These are phyloP conservation scores for Aspergillus eucalypticola DNA, from an alignment of 2,329 filamentous ascomycete genomes.

Conservation along the genomic window DNA sequence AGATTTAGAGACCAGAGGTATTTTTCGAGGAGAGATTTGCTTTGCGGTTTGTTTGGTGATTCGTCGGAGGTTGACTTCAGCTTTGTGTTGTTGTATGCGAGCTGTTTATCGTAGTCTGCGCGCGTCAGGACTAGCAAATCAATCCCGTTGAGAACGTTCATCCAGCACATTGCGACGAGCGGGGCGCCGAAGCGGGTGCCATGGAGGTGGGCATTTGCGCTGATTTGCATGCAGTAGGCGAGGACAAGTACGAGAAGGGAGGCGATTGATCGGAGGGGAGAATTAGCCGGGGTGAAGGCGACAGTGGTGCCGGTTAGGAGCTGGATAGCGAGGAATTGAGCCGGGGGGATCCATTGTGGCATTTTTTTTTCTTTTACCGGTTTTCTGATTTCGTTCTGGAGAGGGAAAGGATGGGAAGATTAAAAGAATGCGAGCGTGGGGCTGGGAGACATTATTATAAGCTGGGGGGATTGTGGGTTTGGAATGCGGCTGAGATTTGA, in stretches of 20 bases:
- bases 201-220: not conserved
- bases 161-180: slow-evolving; percentile 23
- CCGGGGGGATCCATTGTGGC: slow-evolving; percentile 5
- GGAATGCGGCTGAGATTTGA: not conserved
- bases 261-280: slow-evolving; percentile 6
- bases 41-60: not conserved
- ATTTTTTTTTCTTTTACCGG: not conserved
- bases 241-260: slow-evolving; percentile 11
- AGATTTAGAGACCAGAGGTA: slow-evolving; percentile 16
- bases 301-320: slow-evolving; percentile 14
- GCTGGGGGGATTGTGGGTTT: not conserved
- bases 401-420: not conserved
- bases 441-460: not conserved
- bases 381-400: not conserved
- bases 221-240: slow-evolving; percentile 14
- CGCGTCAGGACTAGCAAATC: slow-evolving; percentile 22
- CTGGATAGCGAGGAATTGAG: slow-evolving; percentile 19
- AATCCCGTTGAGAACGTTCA: slow-evolving; percentile 24
- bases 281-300: slow-evolving; percentile 13
- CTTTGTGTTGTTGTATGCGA: slow-evolving; percentile 5
- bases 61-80: not conserved
- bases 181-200: slow-evolving; percentile 17
- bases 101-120: slow-evolving; percentile 17
- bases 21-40: not conserved
- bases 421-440: not conserved